These are phyloP conservation scores for Verruconis gallopava DNA, from an alignment of 2,329 filamentous ascomycete genomes.

Conservation along the genomic window DNA sequence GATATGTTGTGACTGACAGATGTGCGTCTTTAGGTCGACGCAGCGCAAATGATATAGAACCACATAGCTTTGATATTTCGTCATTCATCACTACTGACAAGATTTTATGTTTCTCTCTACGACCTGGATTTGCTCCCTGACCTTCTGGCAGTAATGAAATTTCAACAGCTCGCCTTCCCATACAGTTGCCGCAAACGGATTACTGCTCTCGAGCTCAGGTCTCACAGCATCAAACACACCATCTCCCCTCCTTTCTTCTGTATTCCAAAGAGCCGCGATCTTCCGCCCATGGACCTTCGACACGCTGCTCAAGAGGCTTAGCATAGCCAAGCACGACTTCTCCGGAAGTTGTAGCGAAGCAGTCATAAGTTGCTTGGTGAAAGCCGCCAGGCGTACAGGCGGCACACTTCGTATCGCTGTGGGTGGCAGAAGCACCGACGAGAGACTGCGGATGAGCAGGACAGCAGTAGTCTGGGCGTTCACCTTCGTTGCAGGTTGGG, in stretches of 20 bases:
- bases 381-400: slow-evolving; percentile 75
- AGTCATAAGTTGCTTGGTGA: slow-evolving; percentile 81
- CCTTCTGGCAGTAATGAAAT: slow-evolving; percentile 74
- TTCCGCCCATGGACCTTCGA: slow-evolving; percentile 71
- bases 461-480: slow-evolving; percentile 94
- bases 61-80: too few relatives aligned
- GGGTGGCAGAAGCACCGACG: slow-evolving; percentile 64
- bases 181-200: slow-evolving; percentile 77
- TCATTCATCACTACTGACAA: too few relatives aligned
- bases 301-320: slow-evolving; percentile 66
- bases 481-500: slow-evolving; percentile 51
- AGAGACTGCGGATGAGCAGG: slow-evolving; percentile 75
- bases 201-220: slow-evolving; percentile 67
- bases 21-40: too few relatives aligned
- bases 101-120: slow-evolving; percentile 54
- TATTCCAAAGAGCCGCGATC: slow-evolving; percentile 79
- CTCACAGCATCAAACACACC: slow-evolving; percentile 67
- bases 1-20: too few relatives aligned
- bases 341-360: slow-evolving; percentile 76
- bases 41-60: too few relatives aligned
- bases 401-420: slow-evolving; percentile 63
- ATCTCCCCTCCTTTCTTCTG: slow-evolving; percentile 84
- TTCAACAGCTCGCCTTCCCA: slow-evolving; percentile 89
- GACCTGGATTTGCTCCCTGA: slow-evolving; percentile 57
- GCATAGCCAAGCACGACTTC: slow-evolving; percentile 69